phyloP scores from a whole-genome alignment of 2,329 filamentous ascomycete genomes.

The Phialocephala subalpina region DNA sequence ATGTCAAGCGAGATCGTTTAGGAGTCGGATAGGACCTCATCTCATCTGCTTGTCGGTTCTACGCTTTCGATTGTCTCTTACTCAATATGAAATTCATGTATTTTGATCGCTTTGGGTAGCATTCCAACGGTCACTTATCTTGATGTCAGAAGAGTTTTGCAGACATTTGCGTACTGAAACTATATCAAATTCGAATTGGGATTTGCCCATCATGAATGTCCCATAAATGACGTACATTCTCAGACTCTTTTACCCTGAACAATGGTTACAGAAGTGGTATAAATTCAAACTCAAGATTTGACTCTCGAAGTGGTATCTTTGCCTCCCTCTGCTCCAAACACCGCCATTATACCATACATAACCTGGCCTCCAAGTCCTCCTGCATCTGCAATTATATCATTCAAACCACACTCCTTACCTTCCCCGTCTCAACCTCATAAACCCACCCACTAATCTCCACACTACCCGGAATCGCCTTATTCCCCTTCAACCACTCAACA shows the following conservation, averaged over 20 bases:
- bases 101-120: not conserved
- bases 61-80: not conserved
- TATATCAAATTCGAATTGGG: too few relatives aligned
- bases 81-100: not conserved
- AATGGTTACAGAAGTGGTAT: too few relatives aligned
- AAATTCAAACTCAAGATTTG: too few relatives aligned
- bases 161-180: too few relatives aligned
- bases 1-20: not conserved
- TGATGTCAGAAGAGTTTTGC: too few relatives aligned
- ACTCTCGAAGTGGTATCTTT: slow-evolving; percentile 1
- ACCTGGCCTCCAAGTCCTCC: not conserved
- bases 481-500: slow-evolving; percentile 67
- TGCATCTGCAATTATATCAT: not conserved
- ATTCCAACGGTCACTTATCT: not conserved
- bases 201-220: too few relatives aligned
- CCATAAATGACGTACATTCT: too few relatives aligned
- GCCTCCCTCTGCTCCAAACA: not conserved
- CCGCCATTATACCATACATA: slow-evolving; percentile 7
- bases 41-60: not conserved
- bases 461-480: slow-evolving; percentile 64
- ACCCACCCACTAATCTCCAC: slow-evolving; percentile 76
- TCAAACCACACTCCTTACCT: slow-evolving; percentile 58
- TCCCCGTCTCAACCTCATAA: slow-evolving; percentile 80
- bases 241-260: too few relatives aligned
- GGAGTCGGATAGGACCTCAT: not conserved